phyloP scores from a whole-genome alignment of 208 protist species.

The Strigomonas galati region DNA sequence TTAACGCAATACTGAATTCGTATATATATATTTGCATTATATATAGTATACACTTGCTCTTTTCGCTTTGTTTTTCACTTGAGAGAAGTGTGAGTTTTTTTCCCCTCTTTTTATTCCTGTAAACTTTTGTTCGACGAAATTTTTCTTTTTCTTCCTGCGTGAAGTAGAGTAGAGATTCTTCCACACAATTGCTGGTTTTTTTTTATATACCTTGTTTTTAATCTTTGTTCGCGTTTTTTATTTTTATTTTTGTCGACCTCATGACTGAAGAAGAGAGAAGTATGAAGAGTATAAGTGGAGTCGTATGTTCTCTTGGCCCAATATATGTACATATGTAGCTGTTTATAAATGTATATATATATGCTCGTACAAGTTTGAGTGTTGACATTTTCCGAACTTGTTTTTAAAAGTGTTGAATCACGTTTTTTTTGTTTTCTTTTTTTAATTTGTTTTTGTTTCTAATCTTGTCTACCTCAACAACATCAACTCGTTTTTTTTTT shows the following conservation, averaged over 20 bases:
- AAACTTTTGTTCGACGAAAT: not conserved
- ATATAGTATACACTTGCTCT: not conserved
- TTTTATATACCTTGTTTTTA: constrained; percentile 1
- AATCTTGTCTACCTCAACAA: constrained; percentile 4
- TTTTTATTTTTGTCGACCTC: not conserved
- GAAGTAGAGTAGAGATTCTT: not conserved
- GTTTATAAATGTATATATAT: constrained; percentile 13
- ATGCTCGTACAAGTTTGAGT: not conserved
- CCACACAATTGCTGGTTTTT: not conserved
- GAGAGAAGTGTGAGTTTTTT: not conserved
- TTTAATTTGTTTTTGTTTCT: constrained; percentile 5
- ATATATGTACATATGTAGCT: constrained; percentile 2
- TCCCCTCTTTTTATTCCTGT: not conserved
- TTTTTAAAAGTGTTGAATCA: not conserved
- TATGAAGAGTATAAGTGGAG: constrained; percentile 1
- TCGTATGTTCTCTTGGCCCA: no score
- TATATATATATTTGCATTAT: not conserved
- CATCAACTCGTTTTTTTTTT: no score
- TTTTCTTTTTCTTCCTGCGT: not conserved
- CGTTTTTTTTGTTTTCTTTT: not conserved
- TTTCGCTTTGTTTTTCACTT: not conserved
- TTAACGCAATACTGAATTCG: not conserved
- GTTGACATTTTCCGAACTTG: not conserved
- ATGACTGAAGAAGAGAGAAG: not conserved
- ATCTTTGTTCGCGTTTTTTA: not conserved